phyloP scores from a whole-genome alignment of 768 basidiomycete genomes.

The Auricularia heimuer region DNA sequence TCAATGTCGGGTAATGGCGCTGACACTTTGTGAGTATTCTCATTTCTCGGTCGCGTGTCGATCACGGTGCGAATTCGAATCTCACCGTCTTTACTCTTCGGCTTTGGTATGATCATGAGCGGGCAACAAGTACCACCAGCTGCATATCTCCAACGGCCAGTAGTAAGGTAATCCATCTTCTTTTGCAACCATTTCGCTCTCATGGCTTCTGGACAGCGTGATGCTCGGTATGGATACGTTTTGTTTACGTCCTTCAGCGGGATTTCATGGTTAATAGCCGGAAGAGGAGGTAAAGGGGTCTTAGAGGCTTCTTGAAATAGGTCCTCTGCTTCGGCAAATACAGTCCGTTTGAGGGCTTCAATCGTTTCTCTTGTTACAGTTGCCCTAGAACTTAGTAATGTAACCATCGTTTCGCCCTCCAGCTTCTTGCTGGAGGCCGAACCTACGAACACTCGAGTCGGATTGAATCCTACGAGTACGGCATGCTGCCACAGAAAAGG shows the following conservation, averaged over 20 bases:
- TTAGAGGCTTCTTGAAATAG: conserved; percentile 6
- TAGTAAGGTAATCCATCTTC: too few relatives aligned
- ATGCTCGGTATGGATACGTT: conserved; percentile 6
- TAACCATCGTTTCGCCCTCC: background rate
- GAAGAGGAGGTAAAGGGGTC: conserved; percentile 7
- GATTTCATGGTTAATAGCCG: conserved; percentile 10
- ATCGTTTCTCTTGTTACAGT: background rate
- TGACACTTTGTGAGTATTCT: conserved; percentile 6
- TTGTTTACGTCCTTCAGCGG: conserved; percentile 9
- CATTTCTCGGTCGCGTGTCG: conserved; percentile 4
- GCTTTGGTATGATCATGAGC: conserved; percentile 4
- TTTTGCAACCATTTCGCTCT: background rate
- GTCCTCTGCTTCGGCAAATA: conserved; percentile 7
- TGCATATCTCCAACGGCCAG: too few relatives aligned
- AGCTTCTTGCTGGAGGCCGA: too few relatives aligned
- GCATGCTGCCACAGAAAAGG: background rate
- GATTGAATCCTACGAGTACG: too few relatives aligned
- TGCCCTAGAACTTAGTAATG: background rate
- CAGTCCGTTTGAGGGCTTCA: conserved; percentile 2
- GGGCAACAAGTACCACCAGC: background rate
- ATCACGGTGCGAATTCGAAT: conserved; percentile 2
- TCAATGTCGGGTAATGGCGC: conserved; percentile 6
- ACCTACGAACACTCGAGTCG: too few relatives aligned
- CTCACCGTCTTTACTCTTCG: background rate
- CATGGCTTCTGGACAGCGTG: conserved; percentile 8